Evolutionary conservation across 257 asterid genomes (phyloP).

Genomic region (Ballota nigra): DNA sequence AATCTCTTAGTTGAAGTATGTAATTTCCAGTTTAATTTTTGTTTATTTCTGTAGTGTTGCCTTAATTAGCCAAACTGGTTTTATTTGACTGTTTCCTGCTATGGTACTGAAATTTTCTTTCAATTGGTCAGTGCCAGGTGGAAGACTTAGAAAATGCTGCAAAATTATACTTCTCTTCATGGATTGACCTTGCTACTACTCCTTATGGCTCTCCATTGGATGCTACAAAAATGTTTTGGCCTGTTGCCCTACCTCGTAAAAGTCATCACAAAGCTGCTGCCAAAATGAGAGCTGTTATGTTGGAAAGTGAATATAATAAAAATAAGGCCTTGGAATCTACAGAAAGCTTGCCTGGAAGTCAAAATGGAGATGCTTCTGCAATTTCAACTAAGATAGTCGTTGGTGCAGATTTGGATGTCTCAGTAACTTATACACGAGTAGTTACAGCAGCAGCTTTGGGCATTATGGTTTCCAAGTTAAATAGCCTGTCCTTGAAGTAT

Average conservation of each 20-base stretch:
- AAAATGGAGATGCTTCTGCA: slow-evolving; percentile 60
- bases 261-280: slow-evolving; percentile 97
- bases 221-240: slow-evolving; percentile 94
- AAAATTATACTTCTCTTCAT: slow-evolving; percentile 67
- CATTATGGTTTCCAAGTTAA: slow-evolving; percentile 74
- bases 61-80: background rate
- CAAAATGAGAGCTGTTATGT: slow-evolving; percentile 81
- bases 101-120: slow-evolving; percentile 22
- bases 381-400: slow-evolving; percentile 72
- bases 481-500: slow-evolving; percentile 54
- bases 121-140: slow-evolving; percentile 61
- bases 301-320: slow-evolving; percentile 55
- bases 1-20: slow-evolving; percentile 79
- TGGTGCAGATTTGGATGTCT: slow-evolving; percentile 86
- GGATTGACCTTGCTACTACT: slow-evolving; percentile 93
- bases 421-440: slow-evolving; percentile 87
- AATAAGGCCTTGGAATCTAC: slow-evolving; percentile 42
- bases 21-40: slow-evolving; percentile 13
- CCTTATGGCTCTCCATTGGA: slow-evolving; percentile 90
- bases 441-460: slow-evolving; percentile 89
- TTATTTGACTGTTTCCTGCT: background rate
- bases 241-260: slow-evolving; percentile 92
- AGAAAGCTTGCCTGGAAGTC: slow-evolving; percentile 49
- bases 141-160: slow-evolving; percentile 81
- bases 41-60: slow-evolving; percentile 5